A percentile compares a stretch with the other conserved stretches of the same genome.
Conservation (phyloP, 2,329 filamentous ascomycete genomes). For the Diaporthe helianthi region DNA sequence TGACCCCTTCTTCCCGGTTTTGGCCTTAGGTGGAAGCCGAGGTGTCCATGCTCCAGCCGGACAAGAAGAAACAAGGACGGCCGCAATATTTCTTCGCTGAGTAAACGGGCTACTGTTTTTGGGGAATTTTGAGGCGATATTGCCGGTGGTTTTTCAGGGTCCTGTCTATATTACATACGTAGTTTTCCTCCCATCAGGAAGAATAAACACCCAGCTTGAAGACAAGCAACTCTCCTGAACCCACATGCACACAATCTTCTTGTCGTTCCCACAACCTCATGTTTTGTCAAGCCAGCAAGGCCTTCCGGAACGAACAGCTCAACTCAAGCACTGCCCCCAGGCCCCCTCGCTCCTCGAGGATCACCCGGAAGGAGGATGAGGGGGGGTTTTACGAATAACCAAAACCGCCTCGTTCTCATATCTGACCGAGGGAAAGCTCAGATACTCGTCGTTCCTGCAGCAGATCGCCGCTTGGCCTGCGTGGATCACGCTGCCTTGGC, state of each 20-base stretch:
- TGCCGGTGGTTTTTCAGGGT: neutral
- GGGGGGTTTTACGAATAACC: too few species aligned
- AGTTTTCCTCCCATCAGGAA: too few species aligned
- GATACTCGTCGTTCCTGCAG: constrained; percentile 14
- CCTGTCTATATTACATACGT: too few species aligned
- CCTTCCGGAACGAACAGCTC: neutral
- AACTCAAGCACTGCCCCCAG: neutral
- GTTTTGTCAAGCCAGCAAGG: neutral
- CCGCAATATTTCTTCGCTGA: neutral
- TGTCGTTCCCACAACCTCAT: neutral
- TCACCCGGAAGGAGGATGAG: neutral
- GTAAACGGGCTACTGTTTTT: neutral
- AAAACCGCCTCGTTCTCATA: too few species aligned
- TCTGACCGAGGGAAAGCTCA: neutral
- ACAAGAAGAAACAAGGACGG: neutral
- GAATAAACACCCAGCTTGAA: neutral
- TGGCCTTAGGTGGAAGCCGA: neutral
- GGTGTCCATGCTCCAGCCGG: neutral
- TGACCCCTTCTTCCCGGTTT: neutral
- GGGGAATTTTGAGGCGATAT: too few species aligned
- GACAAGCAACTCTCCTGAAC: neutral
- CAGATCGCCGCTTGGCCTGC: constrained; percentile 20
- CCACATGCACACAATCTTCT: neutral
- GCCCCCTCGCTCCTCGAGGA: neutral
- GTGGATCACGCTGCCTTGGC: constrained; percentile 14